Percentiles rank a stretch among this genome's conserved stretches.
These are phyloP conservation scores for Litsea cubeba DNA, from an alignment of 164 flowering plant species.

Conservation along the genomic window DNA sequence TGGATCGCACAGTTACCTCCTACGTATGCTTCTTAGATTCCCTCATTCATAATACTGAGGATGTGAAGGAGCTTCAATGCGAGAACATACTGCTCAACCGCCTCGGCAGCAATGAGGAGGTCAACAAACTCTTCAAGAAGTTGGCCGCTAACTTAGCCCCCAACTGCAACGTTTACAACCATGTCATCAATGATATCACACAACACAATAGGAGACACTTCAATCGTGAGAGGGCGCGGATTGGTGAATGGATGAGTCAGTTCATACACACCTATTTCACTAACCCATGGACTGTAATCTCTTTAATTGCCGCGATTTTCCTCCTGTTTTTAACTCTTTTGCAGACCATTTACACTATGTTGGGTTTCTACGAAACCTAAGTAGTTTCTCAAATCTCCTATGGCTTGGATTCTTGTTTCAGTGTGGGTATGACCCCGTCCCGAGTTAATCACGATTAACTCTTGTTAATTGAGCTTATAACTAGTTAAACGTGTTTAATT, in stretches of 20 bases:
- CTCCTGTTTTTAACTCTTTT: no score
- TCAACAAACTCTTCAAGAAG: slow-evolving; percentile 20
- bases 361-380: no score
- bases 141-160: slow-evolving; percentile 13
- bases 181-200: neutral
- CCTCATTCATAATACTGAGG: neutral
- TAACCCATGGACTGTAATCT: no score
- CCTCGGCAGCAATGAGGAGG: slow-evolving; percentile 27
- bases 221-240: neutral
- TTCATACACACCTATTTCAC: no score
- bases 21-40: slow-evolving; percentile 17
- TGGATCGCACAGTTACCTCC: neutral
- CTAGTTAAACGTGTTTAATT: no score
- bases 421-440: no score
- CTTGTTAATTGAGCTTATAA: no score
- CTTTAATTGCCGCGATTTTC: no score
- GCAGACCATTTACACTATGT: no score
- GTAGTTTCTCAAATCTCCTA: no score
- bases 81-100: neutral
- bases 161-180: neutral
- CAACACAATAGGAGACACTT: neutral
- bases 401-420: no score
- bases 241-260: neutral
- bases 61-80: neutral
- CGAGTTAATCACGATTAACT: no score